Percentiles rank a stretch among this genome's conserved stretches.
phyloP scores from a whole-genome alignment of 2,329 filamentous ascomycete species.

The Verticillium alfalfae region DNA sequence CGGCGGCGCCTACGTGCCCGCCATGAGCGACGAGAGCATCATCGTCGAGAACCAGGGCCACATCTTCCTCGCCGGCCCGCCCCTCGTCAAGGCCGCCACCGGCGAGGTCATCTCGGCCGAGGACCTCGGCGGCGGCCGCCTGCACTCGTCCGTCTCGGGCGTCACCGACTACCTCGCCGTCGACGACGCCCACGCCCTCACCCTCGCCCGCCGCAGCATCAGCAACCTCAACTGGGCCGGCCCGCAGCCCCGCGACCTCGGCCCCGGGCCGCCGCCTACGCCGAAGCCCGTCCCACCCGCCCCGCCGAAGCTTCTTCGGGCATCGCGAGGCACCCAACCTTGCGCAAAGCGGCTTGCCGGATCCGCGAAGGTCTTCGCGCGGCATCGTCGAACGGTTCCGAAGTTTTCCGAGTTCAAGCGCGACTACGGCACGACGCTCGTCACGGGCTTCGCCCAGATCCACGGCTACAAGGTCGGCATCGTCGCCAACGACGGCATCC shows the following conservation, averaged over 20 bases:
- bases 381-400: conserved; percentile 90
- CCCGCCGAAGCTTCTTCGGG: no score
- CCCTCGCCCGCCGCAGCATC: conserved; percentile 77
- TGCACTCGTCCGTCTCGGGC: conserved; percentile 86
- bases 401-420: conserved; percentile 93
- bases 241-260: conserved; percentile 29
- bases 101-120: conserved; percentile 89
- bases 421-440: conserved; percentile 80
- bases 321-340: conserved; percentile 89
- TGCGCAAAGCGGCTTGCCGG: conserved; percentile 79
- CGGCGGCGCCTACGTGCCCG: conserved; percentile 90
- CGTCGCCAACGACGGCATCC: conserved; percentile 90
- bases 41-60: conserved; percentile 95
- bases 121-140: conserved; percentile 81
- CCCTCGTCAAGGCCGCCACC: conserved; percentile 91
- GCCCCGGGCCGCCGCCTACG: conserved; percentile 41
- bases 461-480: conserved; percentile 90
- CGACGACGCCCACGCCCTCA: conserved; percentile 85
- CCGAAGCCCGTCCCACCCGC: conserved; percentile 77
- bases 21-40: conserved; percentile 96
- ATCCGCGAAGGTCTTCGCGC: conserved; percentile 90
- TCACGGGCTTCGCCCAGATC: conserved; percentile 87
- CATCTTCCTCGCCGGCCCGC: conserved; percentile 92
- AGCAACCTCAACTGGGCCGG: conserved; percentile 88
- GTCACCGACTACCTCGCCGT: conserved; percentile 95